Conservation (phyloP, 2,329 filamentous ascomycete genomes). For the Myotisia sp. region DNA sequence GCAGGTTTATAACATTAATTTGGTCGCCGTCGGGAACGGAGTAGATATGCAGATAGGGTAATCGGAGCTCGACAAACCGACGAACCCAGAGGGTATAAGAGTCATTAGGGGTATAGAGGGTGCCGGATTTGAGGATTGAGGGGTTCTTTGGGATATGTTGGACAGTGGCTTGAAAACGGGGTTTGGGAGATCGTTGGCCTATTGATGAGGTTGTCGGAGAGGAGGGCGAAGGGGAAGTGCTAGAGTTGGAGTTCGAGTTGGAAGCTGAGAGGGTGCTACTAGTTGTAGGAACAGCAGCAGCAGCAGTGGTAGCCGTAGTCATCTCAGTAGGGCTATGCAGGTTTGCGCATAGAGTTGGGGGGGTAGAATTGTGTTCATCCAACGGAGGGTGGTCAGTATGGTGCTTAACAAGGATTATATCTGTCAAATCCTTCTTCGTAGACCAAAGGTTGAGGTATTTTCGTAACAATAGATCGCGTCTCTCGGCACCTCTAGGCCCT, state of each 20-base stretch:
- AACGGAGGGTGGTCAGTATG: too few relatives aligned
- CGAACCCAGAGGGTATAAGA: constrained; percentile 71
- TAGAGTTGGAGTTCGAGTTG: constrained; percentile 11
- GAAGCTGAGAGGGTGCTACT: constrained; percentile 1
- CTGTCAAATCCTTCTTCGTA: constrained; percentile 27
- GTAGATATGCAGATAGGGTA: constrained; percentile 86
- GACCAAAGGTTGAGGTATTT: constrained; percentile 32
- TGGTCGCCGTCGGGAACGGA: constrained; percentile 76
- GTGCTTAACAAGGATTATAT: constrained; percentile 30
- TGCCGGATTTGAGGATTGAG: constrained; percentile 69
- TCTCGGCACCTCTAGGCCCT: constrained; percentile 21
- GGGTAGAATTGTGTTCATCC: too few relatives aligned
- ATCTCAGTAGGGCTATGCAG: constrained; percentile 13
- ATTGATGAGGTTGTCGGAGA: too few relatives aligned
- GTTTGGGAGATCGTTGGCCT: constrained; percentile 26
- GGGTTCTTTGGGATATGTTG: constrained; percentile 68
- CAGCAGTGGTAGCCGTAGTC: background rate
- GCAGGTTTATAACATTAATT: constrained; percentile 73
- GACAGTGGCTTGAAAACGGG: constrained; percentile 60
- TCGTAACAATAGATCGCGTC: constrained; percentile 25
- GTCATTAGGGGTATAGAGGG: constrained; percentile 70
- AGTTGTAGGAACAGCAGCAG: constrained; percentile 3
- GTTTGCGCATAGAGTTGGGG: constrained; percentile 25
- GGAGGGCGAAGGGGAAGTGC: constrained; percentile 16
- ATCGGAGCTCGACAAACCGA: constrained; percentile 79